Conservation (phyloP, 495 filamentous ascomycete genomes). For the Aspergillus cavernicola region DNA sequence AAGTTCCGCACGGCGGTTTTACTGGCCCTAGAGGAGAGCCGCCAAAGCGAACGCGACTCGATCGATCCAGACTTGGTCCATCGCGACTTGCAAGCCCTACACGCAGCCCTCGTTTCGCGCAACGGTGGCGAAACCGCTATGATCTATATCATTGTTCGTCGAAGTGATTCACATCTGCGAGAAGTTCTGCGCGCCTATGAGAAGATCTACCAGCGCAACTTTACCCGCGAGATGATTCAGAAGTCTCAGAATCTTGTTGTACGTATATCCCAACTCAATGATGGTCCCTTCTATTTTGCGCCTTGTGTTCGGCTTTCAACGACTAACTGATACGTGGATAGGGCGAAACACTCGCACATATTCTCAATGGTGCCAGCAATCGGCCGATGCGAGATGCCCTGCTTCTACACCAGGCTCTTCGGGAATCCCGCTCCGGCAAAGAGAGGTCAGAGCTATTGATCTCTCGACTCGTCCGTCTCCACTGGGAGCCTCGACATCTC, state of each 20-base stretch:
- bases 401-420: conserved; percentile 88
- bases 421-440: conserved; percentile 55
- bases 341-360: conserved; percentile 93
- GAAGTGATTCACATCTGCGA: conserved; percentile 75
- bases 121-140: conserved; percentile 89
- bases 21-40: conserved; percentile 71
- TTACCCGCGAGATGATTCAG: conserved; percentile 79
- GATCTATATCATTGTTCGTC: conserved; percentile 76
- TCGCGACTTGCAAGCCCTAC: conserved; percentile 68
- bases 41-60: conserved; percentile 72
- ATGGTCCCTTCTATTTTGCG: too few relatives aligned
- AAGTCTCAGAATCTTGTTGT: conserved; percentile 91
- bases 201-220: conserved; percentile 65
- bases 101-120: conserved; percentile 63
- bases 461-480: conserved; percentile 72
- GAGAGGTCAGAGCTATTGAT: conserved; percentile 80
- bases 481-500: conserved; percentile 80
- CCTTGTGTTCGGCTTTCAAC: too few relatives aligned
- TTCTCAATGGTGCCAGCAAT: conserved; percentile 96
- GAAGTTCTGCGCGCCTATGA: conserved; percentile 77
- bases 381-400: conserved; percentile 90
- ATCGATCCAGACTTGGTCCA: conserved; percentile 55
- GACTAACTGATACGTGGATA: conserved; percentile 29
- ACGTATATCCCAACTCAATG: too few relatives aligned
- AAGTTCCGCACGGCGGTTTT: conserved; percentile 92